Evolutionary conservation across 306 rosid genomes (phyloP).

Genomic region (Alnus glutinosa): DNA sequence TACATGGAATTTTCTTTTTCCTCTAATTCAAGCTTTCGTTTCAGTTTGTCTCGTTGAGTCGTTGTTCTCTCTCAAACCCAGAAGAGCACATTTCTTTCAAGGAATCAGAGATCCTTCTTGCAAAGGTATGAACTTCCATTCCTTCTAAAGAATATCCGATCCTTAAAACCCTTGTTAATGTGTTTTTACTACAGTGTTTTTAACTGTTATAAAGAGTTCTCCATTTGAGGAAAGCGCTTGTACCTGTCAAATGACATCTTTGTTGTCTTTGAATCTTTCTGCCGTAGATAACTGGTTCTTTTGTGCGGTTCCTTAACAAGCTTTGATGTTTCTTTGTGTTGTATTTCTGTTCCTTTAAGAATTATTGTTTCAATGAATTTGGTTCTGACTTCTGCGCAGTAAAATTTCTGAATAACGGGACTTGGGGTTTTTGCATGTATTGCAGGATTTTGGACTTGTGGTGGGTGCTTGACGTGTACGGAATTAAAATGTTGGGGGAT

Average conservation of each 20-base stretch:
- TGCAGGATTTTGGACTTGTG: slow-evolving; percentile 31
- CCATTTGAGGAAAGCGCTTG: slow-evolving; percentile 34
- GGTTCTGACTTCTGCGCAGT: neutral
- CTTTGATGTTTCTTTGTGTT: neutral
- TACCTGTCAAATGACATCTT: neutral
- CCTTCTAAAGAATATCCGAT: slow-evolving; percentile 31
- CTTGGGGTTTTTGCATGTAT: slow-evolving; percentile 15
- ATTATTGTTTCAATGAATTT: slow-evolving; percentile 2
- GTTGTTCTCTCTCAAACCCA: neutral
- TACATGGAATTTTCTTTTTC: slow-evolving; percentile 25
- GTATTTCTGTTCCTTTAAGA: neutral
- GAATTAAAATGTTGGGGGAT: slow-evolving; percentile 74
- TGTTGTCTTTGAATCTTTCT: slow-evolving; percentile 41
- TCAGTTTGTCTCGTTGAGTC: slow-evolving; percentile 37
- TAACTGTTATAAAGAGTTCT: neutral
- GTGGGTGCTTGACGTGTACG: slow-evolving; percentile 20
- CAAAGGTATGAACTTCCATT: slow-evolving; percentile 32
- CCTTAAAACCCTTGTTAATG: neutral
- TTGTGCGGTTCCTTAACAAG: neutral
- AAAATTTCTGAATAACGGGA: neutral
- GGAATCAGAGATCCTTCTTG: slow-evolving; percentile 41
- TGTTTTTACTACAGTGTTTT: neutral
- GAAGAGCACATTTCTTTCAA: neutral
- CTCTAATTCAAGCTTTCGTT: slow-evolving; percentile 43
- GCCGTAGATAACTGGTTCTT: slow-evolving; percentile 6